Evolutionary conservation across 1,284 basidiomycete species (phyloP), one percentile per base, ranked within the genome.

Genomic region (Meira miltonrushii): DNA sequence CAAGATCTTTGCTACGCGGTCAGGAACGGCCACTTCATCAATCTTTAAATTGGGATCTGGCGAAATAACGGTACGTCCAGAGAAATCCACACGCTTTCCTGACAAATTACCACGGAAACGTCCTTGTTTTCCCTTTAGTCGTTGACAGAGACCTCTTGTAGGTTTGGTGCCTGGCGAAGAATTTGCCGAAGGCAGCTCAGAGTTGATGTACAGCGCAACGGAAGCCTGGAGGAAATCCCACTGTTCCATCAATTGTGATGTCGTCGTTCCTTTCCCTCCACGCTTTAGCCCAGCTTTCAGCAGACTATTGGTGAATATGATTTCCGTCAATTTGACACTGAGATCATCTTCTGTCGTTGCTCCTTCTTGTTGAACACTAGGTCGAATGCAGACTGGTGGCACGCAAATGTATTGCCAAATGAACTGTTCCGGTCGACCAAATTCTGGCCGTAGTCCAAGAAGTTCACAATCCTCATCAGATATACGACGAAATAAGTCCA

Each of bases 371-470:
- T 90, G 88, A 0, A 99, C 95, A 5, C 92, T 96, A 0, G 95
- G 95, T 47, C 95, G 87, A 60, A 98, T 98, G 77, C 91, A 95
- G 41, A 96, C 92, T 0, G 95, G 95, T 17, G 95, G 95, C 13
- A 98, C 95, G 38, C 93, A 95, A 15, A 99, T 87, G 79, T 98
- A 98, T 79, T 97, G 94, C 95, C 95, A 99, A 59, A 99, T 87
- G 77, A 94, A 97, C 77, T 97, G 89, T 81, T 99, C 95, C 1
- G 95, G 95, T 57, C 95, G 82, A 56, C 93, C 93, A 72, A 87
- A 88, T 33, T 86, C 85, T 2, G 95, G 95, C 63, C 90, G 86
- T 56, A 98, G 81, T 0, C 94, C 93, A 9, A 99, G 83, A 50
- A 99, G 81, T 79, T 98, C 95, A 77, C 92, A 95, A 72, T 99